phyloP scores from a whole-genome alignment of 1,139 yeast genomes.

The Candida sanyaensis region DNA sequence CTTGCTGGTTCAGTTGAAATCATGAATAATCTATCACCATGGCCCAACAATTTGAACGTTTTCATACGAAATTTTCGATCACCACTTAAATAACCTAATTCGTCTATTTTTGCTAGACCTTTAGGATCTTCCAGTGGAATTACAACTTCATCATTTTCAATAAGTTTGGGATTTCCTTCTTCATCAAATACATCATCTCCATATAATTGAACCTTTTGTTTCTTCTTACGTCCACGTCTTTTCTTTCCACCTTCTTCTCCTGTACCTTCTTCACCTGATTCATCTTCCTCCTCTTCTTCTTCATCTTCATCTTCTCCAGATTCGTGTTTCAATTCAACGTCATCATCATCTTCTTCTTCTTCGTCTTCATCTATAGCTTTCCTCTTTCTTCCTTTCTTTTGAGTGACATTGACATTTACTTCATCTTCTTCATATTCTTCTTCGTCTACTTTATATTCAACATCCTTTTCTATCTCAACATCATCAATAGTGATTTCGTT shows the following conservation, averaged over 20 bases:
- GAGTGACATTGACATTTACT: slow-evolving; percentile 16
- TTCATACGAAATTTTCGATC: slow-evolving; percentile 82
- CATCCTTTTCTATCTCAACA: slow-evolving; percentile 6
- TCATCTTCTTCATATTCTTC: slow-evolving; percentile 21
- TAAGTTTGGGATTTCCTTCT: slow-evolving; percentile 54
- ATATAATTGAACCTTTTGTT: slow-evolving; percentile 29
- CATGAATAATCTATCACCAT: slow-evolving; percentile 80
- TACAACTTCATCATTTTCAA: slow-evolving; percentile 77
- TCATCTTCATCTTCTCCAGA: slow-evolving; percentile 21
- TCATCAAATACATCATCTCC: slow-evolving; percentile 50
- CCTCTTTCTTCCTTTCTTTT: slow-evolving; percentile 13
- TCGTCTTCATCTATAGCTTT: slow-evolving; percentile 13
- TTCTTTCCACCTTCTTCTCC: slow-evolving; percentile 29
- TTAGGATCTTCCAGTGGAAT: slow-evolving; percentile 74
- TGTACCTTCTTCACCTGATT: slow-evolving; percentile 25
- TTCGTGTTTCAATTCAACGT: slow-evolving; percentile 20
- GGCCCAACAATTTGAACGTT: slow-evolving; percentile 74
- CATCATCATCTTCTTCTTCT: slow-evolving; percentile 18
- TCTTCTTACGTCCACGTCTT: slow-evolving; percentile 50
- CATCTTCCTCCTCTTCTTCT: slow-evolving; percentile 25
- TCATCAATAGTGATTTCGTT: slow-evolving; percentile 1
- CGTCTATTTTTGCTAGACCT: slow-evolving; percentile 76
- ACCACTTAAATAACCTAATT: slow-evolving; percentile 66
- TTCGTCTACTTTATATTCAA: slow-evolving; percentile 15
- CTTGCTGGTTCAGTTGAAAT: slow-evolving; percentile 96